Evolutionary conservation across 2,329 filamentous ascomycete species (phyloP).

Genomic region (Verticillium longisporum): DNA sequence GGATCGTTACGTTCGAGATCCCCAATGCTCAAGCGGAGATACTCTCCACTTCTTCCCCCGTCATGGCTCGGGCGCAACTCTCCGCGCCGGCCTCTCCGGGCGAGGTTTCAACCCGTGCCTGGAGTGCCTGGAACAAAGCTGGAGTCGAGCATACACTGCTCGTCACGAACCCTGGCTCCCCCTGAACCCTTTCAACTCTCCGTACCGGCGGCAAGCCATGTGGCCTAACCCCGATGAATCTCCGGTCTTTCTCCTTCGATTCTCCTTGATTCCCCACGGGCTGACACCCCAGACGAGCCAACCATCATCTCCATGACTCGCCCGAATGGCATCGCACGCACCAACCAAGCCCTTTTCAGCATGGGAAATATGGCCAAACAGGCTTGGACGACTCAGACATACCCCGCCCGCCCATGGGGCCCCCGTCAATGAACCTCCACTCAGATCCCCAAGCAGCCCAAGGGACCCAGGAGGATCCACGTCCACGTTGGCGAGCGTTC

Average conservation of each 20-base stretch:
- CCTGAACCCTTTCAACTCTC: neutral
- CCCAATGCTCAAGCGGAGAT: neutral
- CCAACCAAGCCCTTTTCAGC: neutral
- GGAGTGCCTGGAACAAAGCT: conserved; percentile 23
- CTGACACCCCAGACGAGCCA: neutral
- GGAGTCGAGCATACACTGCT: conserved; percentile 4
- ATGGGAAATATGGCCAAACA: neutral
- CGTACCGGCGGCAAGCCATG: neutral
- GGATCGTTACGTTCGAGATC: too few species aligned
- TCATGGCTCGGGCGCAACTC: neutral
- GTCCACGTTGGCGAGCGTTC: neutral
- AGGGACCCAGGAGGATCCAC: neutral
- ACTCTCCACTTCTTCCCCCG: neutral
- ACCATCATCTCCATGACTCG: neutral
- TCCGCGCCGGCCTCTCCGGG: neutral
- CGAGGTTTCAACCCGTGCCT: conserved; percentile 36
- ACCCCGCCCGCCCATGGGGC: neutral
- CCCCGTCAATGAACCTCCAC: neutral
- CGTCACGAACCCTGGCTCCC: neutral
- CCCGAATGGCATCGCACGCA: neutral
- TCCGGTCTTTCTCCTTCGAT: neutral
- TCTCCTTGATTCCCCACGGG: neutral
- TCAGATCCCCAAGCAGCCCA: neutral
- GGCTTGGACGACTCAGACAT: neutral
- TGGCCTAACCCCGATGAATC: neutral